Evolutionary conservation across 1,284 basidiomycete genomes (phyloP), one percentile per base, ranked within the genome.

Genomic region (Neotropicomus parvogracilis): DNA sequence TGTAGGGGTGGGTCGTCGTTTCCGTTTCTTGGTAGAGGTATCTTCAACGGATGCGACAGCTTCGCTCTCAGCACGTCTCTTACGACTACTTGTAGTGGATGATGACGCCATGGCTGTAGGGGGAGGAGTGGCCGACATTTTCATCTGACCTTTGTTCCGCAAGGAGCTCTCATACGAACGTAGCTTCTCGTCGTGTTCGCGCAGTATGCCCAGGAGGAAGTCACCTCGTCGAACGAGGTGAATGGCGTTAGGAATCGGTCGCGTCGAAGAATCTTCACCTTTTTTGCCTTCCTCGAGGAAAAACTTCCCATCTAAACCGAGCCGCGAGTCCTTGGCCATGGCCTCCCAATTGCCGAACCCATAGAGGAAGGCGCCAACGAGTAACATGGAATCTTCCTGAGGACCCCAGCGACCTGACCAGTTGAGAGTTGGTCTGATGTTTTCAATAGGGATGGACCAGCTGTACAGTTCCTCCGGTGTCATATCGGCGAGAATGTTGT

Each of bases 281-380:
- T 95, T 95, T 70, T 95, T 95, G 60, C 86, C 90, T 65, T 97
- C 95, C 64, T 98, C 97, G 37, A 99, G 78, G 81, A 98, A 99
- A 73, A 99, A 95, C 66, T 95, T 97, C 67, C 88, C 92, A 3
- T 85, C 79, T 16, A 99, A 78, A 4, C 84, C 83, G 3, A 99
- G 82, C 47, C 83, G 80, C 3, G 82, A 70, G 66, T 99, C 97
- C 64, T 91, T 90, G 61, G 88, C 82, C 75, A 99, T 98, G 37
- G 81, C 78, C 65, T 99, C 97, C 97, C 97, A 99, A 57, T 89
- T 91, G 16, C 95, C 95, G 65, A 99, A 97, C 20, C 97, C 97
- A 60, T 99, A 89, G 40, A 88, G 67, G 77, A 81, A 98, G 16
- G 97, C 91, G 26, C 97, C 97, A 43, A 98, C 85, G 20, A 99